Evolutionary conservation across 1,284 basidiomycete species (phyloP).

Genomic region (Naganishia albida): DNA sequence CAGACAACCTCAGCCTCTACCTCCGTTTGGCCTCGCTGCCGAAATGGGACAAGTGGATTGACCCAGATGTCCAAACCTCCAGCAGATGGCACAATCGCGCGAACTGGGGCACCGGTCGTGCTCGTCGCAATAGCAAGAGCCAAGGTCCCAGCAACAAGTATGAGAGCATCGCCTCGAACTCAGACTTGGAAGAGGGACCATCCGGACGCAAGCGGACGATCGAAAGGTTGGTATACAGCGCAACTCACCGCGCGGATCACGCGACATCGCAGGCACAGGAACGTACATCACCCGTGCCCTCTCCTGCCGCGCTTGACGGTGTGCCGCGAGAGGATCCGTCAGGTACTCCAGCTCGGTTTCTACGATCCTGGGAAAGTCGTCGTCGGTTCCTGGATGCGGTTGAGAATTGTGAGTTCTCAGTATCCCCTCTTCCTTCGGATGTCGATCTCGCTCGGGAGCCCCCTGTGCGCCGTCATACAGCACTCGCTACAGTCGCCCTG

Average conservation of each 20-base stretch:
- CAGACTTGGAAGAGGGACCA: not conserved
- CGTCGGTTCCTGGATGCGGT: constrained; percentile 23
- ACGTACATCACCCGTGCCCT: not conserved
- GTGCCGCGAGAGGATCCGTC: not conserved
- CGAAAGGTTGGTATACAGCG: constrained; percentile 1
- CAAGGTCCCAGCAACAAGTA: not conserved
- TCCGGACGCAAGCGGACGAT: constrained; percentile 21
- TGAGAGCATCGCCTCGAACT: not conserved
- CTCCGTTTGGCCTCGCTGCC: constrained; percentile 39
- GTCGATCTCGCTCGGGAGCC: constrained; percentile 28
- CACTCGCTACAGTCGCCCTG: too few species aligned
- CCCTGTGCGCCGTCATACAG: too few species aligned
- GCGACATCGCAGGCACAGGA: too few species aligned
- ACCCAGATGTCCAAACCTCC: constrained; percentile 28
- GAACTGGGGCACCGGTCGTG: constrained; percentile 44
- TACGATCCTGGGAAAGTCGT: constrained; percentile 26
- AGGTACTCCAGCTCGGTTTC: constrained; percentile 1
- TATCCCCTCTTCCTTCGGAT: not conserved
- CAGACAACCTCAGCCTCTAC: constrained; percentile 45
- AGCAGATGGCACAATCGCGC: constrained; percentile 34
- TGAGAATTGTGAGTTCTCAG: constrained; percentile 23
- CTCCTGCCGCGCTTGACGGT: not conserved
- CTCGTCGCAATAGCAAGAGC: not conserved
- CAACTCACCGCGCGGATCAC: not conserved
- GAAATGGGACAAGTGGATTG: constrained; percentile 45